A percentile compares a stretch with the other conserved stretches of the same genome.
phyloP scores from a whole-genome alignment of 208 protist genomes.

The Wallacemonas sp. region DNA sequence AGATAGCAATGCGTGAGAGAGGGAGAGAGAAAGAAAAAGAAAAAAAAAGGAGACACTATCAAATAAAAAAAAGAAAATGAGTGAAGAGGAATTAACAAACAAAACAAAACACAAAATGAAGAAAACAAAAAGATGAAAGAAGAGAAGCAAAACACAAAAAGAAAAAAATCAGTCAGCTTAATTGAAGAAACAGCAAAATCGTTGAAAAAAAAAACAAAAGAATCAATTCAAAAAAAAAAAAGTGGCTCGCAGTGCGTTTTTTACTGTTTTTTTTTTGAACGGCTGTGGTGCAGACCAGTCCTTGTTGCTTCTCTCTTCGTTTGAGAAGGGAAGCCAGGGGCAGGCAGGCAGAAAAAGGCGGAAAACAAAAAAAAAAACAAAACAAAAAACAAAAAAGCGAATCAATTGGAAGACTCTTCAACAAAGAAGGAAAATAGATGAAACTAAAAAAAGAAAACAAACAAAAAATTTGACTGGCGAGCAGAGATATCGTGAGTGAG shows the following conservation, averaged over 20 bases:
- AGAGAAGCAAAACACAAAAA: conserved; percentile 6
- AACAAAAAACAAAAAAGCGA: not conserved
- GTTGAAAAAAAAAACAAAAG: not conserved
- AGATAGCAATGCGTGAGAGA: not conserved
- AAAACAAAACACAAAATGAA: conserved; percentile 10
- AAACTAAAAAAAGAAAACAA: conserved; percentile 2
- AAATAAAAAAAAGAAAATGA: conserved; percentile 8
- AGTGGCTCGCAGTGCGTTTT: not conserved
- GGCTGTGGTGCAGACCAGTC: not conserved
- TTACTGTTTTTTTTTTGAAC: not conserved
- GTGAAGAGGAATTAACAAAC: conserved; percentile 10
- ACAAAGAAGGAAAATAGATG: not conserved
- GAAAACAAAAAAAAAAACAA: not conserved
- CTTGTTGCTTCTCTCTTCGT: too few species aligned
- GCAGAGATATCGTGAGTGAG: not conserved
- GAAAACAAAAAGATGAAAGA: conserved; percentile 7
- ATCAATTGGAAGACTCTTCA: not conserved
- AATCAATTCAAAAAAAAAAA: conserved; percentile 14
- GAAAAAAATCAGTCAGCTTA: not conserved
- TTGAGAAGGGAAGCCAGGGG: not conserved
- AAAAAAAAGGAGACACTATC: not conserved
- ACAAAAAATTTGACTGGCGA: too few species aligned
- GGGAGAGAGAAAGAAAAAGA: not conserved
- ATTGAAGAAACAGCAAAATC: conserved; percentile 8
- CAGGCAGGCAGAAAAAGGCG: conserved; percentile 9